Evolutionary conservation across 2,329 filamentous ascomycete genomes (phyloP).

Genomic region (Alternaria consortialis): DNA sequence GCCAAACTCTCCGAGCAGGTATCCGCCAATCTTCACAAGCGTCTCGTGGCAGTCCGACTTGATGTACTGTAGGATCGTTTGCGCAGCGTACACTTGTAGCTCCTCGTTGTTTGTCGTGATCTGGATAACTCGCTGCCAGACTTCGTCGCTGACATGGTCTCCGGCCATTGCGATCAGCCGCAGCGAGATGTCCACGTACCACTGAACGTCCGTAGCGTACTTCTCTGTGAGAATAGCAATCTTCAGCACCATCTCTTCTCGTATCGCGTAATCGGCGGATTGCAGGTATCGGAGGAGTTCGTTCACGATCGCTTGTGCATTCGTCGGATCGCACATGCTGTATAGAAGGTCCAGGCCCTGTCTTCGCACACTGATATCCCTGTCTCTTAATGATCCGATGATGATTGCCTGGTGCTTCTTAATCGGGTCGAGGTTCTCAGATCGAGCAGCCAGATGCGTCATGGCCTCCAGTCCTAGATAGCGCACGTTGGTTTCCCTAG

Average conservation of each 20-base stretch:
- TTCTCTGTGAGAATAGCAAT: conserved; percentile 98
- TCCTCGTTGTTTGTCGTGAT: conserved; percentile 99
- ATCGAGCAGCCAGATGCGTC: conserved; percentile 93
- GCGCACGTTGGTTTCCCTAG: conserved; percentile 94
- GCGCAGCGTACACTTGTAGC: conserved; percentile 93
- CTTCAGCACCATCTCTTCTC: conserved; percentile 99
- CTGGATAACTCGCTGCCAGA: conserved; percentile 98
- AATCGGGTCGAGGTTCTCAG: conserved; percentile 94
- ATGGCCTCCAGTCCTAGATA: conserved; percentile 97
- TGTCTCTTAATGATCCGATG: conserved; percentile 89
- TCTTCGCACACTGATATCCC: conserved; percentile 94
- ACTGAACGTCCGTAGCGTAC: conserved; percentile 97
- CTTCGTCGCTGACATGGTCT: conserved; percentile 98
- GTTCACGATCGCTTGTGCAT: conserved; percentile 90
- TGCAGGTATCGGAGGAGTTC: conserved; percentile 95
- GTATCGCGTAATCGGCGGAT: conserved; percentile 95
- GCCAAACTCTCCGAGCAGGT: conserved; percentile 95
- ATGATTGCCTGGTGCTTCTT: conserved; percentile 98
- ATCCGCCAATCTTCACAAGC: conserved; percentile 95
- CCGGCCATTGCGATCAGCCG: conserved; percentile 95
- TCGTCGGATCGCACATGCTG: conserved; percentile 99
- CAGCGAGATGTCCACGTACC: conserved; percentile 98
- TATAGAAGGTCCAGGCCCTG: conserved; percentile 96
- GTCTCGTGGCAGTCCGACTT: conserved; percentile 98
- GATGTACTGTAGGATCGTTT: conserved; percentile 90